A percentile compares a stretch with the other conserved stretches of the same genome.
Evolutionary conservation across 2,329 filamentous ascomycete species (phyloP).

Genomic region (Stagonosporopsis vannaccii): DNA sequence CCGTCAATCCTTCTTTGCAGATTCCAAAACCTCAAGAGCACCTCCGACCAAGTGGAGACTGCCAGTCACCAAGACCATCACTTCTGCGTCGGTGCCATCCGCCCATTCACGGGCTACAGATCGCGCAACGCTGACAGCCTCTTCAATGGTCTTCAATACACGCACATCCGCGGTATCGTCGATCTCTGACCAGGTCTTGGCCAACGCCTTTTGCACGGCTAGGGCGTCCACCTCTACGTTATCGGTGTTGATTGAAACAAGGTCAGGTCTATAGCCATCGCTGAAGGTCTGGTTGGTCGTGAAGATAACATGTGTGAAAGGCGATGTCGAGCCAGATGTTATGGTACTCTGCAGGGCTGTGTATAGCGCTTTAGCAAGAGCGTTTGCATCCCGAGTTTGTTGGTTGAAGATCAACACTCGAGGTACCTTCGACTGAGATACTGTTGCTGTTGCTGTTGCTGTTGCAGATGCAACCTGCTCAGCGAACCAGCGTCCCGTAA

Average conservation of each 20-base stretch:
- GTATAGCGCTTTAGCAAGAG: slow-evolving; percentile 70
- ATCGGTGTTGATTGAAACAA: slow-evolving; percentile 68
- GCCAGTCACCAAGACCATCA: slow-evolving; percentile 77
- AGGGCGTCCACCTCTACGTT: slow-evolving; percentile 64
- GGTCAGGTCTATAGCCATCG: slow-evolving; percentile 68
- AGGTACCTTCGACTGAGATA: slow-evolving; percentile 29
- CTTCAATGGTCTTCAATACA: slow-evolving; percentile 71
- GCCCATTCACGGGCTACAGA: slow-evolving; percentile 44
- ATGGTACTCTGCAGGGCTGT: slow-evolving; percentile 56
- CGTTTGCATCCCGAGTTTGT: slow-evolving; percentile 78
- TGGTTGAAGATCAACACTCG: slow-evolving; percentile 89
- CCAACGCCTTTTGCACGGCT: slow-evolving; percentile 72
- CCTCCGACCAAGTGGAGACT: slow-evolving; percentile 86
- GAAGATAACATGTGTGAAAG: slow-evolving; percentile 80
- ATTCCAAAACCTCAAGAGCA: slow-evolving; percentile 74
- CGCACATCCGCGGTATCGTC: slow-evolving; percentile 56
- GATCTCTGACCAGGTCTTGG: slow-evolving; percentile 61
- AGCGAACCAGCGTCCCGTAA: slow-evolving; percentile 80
- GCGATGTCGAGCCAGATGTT: slow-evolving; percentile 36
- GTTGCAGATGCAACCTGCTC: slow-evolving; percentile 48
- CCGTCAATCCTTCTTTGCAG: slow-evolving; percentile 21
- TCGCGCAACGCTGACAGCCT: slow-evolving; percentile 69
- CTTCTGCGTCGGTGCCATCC: slow-evolving; percentile 47
- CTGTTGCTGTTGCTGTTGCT: slow-evolving; percentile 39
- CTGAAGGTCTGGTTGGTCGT: slow-evolving; percentile 77